Base-by-base conservation (phyloP, 495 filamentous ascomycete genomes). In the Penicillium flavigenum region DNA sequence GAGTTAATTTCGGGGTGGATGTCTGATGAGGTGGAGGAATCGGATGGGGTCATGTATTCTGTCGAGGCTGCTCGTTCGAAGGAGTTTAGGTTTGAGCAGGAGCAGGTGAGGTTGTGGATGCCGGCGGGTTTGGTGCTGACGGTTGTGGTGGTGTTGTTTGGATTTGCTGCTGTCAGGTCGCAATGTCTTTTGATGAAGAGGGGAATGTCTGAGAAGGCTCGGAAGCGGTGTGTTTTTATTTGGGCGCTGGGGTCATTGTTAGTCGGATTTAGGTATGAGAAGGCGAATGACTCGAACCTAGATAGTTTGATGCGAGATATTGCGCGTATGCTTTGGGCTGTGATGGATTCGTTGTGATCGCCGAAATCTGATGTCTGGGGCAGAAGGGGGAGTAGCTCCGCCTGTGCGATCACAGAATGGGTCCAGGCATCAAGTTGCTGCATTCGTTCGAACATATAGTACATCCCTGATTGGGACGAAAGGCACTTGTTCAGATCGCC, bases 181-280 rank as follows among this genome's bases (percentile, higher is more conserved):
- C 82, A 86, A 45, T 85, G 82, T 53, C 77, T 79, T 44, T 78
- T 80, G 12, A 79, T 75, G 66, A 85, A 86, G 14, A 86, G 75
- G 9, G 83, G 82, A 2, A 83, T 76, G 56, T 86, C 82, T 43
- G 76, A 80, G 64, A 86, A 86, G 34, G 83, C 83, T 61, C 77
- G 72, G 59, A 83, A 85, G 16, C 82, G 81, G 48, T 86, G 82
- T 1, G 79, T 69, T 63, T 84, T 86, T 54, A 86, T 85, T 66
- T 83, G 75, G 27, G 83, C 81, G 72, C 83, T 86, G 56, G 12
- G 44, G 36, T 36, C 9, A 19, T 8, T 19, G 45, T 63, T 51
- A 61, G 59, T 54, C 22, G 53, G 9, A 14, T 31, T 17, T 47
- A 4, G 11, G 5, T 8, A 12, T 12, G 12, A 3, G n/a, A 19